A percentile compares a stretch with the other conserved stretches of the same genome.
phyloP scores from a whole-genome alignment of 31 red algal genomes.

The Porphyra umbilicalis region DNA sequence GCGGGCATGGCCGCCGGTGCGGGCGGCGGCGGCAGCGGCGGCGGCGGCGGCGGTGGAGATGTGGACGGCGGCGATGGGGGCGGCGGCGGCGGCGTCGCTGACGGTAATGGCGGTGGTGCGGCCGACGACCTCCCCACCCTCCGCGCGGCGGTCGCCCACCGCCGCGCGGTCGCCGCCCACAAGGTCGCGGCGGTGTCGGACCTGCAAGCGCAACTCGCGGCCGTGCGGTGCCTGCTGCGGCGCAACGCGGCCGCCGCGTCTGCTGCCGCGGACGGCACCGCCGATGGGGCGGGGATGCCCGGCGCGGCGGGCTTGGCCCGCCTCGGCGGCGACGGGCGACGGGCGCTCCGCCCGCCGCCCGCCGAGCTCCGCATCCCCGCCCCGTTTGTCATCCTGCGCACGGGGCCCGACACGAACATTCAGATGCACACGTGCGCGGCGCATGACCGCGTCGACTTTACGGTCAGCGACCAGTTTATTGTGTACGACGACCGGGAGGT shows the following conservation, averaged over 20 bases:
- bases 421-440: constrained; percentile 40
- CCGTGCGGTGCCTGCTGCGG: not conserved
- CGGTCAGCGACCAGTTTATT: constrained; percentile 27
- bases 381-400: constrained; percentile 41
- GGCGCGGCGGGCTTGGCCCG: not conserved
- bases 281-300: not conserved
- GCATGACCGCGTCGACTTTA: constrained; percentile 46
- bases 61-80: too few relatives aligned
- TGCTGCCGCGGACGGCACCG: not conserved
- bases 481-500: constrained; percentile 53
- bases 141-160: not conserved
- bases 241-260: not conserved
- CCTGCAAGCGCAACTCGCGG: not conserved
- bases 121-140: not conserved
- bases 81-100: not conserved
- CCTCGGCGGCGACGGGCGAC: not conserved
- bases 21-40: constrained; percentile 1
- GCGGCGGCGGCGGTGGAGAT: too few relatives aligned
- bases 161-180: not conserved
- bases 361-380: constrained; percentile 27
- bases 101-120: not conserved
- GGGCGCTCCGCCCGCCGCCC: constrained; percentile 1
- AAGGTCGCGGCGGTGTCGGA: not conserved
- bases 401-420: constrained; percentile 40
- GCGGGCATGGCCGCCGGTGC: constrained; percentile 4